These are phyloP conservation scores for Globisporangium echinulatum DNA, from an alignment of 352 stramenopile species.

Conservation along the genomic window DNA sequence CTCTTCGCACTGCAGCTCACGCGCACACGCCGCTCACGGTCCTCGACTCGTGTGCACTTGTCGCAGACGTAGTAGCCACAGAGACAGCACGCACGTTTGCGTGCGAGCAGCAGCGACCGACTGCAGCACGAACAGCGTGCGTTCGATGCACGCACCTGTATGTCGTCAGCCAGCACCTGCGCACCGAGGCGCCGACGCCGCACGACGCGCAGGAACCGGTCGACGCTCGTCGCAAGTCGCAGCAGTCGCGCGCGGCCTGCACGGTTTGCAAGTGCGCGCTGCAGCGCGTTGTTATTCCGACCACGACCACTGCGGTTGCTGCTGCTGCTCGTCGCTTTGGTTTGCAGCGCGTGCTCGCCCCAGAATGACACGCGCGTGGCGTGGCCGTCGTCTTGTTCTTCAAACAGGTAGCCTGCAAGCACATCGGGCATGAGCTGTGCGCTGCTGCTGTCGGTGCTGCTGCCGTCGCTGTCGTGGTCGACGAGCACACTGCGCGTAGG, in stretches of 20 bases:
- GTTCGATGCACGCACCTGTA: constrained; percentile 10
- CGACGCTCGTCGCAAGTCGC: neutral
- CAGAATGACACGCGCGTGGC: constrained; percentile 37
- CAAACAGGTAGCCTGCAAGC: constrained; percentile 31
- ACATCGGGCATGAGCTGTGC: neutral
- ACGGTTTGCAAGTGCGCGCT: neutral
- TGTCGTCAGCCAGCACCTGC: constrained; percentile 10
- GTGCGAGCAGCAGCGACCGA: constrained; percentile 6
- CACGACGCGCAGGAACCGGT: constrained; percentile 7
- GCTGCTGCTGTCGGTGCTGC: neutral
- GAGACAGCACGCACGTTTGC: constrained; percentile 7
- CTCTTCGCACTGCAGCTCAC: too few relatives aligned
- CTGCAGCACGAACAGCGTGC: constrained; percentile 8
- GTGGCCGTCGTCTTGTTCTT: constrained; percentile 24
- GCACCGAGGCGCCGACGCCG: constrained; percentile 6
- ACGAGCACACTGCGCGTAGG: neutral
- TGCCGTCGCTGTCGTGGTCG: neutral
- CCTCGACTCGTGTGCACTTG: constrained; percentile 8
- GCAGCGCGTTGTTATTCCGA: neutral
- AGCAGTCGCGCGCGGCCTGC: constrained; percentile 1
- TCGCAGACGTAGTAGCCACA: constrained; percentile 15
- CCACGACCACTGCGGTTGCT: neutral
- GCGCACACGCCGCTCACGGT: constrained; percentile 1
- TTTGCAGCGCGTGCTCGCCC: constrained; percentile 18
- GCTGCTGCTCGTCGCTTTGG: constrained; percentile 1